Conservation (phyloP, 805 yeast species). For the Starmerella floris region DNA sequence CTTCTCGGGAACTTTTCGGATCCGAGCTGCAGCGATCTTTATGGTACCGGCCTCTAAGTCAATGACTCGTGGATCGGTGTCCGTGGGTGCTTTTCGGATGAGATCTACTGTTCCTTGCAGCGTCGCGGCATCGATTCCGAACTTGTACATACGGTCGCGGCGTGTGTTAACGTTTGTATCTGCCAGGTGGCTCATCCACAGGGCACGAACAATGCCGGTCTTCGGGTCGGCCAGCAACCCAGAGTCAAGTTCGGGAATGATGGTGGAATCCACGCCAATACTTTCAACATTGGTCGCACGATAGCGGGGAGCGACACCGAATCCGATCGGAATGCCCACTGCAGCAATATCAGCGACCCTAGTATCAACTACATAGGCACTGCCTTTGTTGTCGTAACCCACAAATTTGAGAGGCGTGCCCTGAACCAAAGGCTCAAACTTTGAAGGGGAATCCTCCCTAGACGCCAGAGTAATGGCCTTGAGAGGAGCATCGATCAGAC, state of each 20-base stretch:
- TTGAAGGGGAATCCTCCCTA: neutral
- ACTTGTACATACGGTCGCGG: constrained; percentile 49
- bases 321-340: constrained; percentile 51
- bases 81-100: constrained; percentile 31
- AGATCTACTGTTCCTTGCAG: constrained; percentile 43
- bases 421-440: constrained; percentile 36
- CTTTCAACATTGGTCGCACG: constrained; percentile 77
- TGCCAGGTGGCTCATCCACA: constrained; percentile 76
- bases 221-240: constrained; percentile 67
- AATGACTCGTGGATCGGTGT: constrained; percentile 39
- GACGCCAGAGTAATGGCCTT: constrained; percentile 40
- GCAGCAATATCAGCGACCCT: constrained; percentile 65
- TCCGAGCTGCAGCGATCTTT: constrained; percentile 60
- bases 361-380: constrained; percentile 62
- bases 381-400: constrained; percentile 60
- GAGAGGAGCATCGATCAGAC: constrained; percentile 56
- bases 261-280: constrained; percentile 55
- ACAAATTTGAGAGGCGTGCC: constrained; percentile 69
- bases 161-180: constrained; percentile 46
- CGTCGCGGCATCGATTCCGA: constrained; percentile 68
- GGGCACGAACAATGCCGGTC: constrained; percentile 59
- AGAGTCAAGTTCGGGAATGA: constrained; percentile 55
- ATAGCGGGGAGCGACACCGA: constrained; percentile 59
- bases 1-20: constrained; percentile 73
- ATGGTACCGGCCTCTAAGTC: constrained; percentile 68